These are phyloP conservation scores for Apiospora hydei DNA, from an alignment of 2,329 filamentous ascomycete genomes.

Conservation along the genomic window DNA sequence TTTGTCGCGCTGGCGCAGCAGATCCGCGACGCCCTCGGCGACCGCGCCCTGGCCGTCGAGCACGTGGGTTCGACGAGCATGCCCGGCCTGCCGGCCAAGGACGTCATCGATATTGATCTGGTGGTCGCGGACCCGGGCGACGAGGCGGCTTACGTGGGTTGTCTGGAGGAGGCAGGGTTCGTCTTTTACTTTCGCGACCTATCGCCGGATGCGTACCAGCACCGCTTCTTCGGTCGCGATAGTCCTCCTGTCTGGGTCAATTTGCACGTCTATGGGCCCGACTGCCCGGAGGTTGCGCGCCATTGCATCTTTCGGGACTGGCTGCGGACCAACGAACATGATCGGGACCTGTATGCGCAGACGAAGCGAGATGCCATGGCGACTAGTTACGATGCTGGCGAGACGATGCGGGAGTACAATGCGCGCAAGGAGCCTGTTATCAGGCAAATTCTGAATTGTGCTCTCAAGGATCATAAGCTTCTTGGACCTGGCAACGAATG, in stretches of 20 bases:
- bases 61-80: conserved; percentile 61
- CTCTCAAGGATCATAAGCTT: conserved; percentile 35
- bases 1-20: conserved; percentile 24
- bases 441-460: conserved; percentile 46
- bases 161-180: conserved; percentile 53
- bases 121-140: conserved; percentile 48
- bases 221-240: conserved; percentile 54
- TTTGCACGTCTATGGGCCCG: conserved; percentile 56
- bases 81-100: conserved; percentile 56
- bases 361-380: conserved; percentile 47
- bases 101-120: conserved; percentile 60
- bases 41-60: conserved; percentile 44
- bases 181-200: conserved; percentile 56
- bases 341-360: conserved; percentile 48
- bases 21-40: conserved; percentile 46
- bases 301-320: conserved; percentile 55
- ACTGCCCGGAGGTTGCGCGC: conserved; percentile 49
- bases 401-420: conserved; percentile 49
- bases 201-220: conserved; percentile 45
- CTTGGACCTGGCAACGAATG: not conserved
- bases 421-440: conserved; percentile 50
- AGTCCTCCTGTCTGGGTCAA: conserved; percentile 55
- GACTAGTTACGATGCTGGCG: conserved; percentile 40
- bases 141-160: conserved; percentile 51
- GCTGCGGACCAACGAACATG: conserved; percentile 46